These are phyloP conservation scores for Astrothelium macrocarpum DNA, from an alignment of 495 filamentous ascomycete species.

Conservation along the genomic window DNA sequence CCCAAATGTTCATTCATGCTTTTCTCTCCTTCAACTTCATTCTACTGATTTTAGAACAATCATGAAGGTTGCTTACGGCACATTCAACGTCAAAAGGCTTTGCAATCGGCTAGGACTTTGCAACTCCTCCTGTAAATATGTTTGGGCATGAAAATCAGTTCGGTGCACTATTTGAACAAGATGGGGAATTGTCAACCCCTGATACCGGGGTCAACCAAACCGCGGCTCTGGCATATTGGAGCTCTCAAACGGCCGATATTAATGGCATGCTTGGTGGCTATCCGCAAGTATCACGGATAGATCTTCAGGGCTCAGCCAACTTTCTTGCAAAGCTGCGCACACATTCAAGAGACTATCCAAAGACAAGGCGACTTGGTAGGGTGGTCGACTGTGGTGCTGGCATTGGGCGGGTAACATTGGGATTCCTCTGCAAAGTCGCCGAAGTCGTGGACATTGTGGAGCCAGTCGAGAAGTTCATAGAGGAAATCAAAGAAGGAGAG, in stretches of 20 bases:
- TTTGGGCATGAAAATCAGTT: neutral
- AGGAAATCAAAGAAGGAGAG: constrained; percentile 33
- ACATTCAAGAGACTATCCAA: constrained; percentile 12
- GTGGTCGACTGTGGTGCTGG: constrained; percentile 55
- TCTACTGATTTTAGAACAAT: neutral
- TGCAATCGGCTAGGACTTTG: neutral
- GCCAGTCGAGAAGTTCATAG: constrained; percentile 51
- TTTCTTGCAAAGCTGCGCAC: constrained; percentile 67
- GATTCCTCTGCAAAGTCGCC: constrained; percentile 45
- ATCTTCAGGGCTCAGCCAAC: constrained; percentile 64
- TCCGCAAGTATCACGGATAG: constrained; percentile 61
- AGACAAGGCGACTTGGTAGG: constrained; percentile 26
- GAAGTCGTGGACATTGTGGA: constrained; percentile 51
- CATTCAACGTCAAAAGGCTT: too few species aligned
- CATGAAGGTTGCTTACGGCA: too few species aligned
- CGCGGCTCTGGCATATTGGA: constrained; percentile 62
- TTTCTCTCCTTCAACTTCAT: too few species aligned
- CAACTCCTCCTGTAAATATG: neutral
- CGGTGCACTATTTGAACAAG: neutral
- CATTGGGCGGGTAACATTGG: constrained; percentile 52
- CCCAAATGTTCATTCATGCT: neutral
- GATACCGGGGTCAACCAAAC: constrained; percentile 44
- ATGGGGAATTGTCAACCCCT: neutral
- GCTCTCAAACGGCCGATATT: constrained; percentile 54
- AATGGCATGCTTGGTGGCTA: constrained; percentile 81